Conservation (phyloP, 2,329 filamentous ascomycete genomes). For the Geoglossum cookeanum region DNA sequence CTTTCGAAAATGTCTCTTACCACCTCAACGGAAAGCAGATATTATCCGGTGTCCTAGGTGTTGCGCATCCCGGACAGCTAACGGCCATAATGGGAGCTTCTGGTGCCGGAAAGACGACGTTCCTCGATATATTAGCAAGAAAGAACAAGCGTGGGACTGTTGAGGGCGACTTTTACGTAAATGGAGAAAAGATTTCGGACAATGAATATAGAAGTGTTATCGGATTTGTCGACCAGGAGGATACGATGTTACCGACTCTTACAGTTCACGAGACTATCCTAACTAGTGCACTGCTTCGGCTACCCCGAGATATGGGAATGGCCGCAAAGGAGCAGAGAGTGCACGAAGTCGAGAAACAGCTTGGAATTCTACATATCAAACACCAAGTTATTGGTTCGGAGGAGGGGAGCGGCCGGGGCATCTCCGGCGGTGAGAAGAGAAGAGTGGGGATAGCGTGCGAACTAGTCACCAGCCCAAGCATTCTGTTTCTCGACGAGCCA, state of each 20-base stretch:
- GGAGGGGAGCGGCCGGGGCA: conserved; percentile 82
- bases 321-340: conserved; percentile 80
- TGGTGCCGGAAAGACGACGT: conserved; percentile 91
- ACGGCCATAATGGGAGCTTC: conserved; percentile 97
- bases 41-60: conserved; percentile 58
- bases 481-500: conserved; percentile 90
- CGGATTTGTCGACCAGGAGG: conserved; percentile 95
- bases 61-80: conserved; percentile 86
- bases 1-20: conserved; percentile 79
- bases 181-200: conserved; percentile 76
- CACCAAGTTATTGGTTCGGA: conserved; percentile 93
- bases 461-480: conserved; percentile 89
- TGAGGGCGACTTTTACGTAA: conserved; percentile 72
- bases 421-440: conserved; percentile 91
- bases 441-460: conserved; percentile 95
- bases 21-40: conserved; percentile 76
- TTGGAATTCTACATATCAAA: conserved; percentile 85
- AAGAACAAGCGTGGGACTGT: conserved; percentile 85
- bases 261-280: conserved; percentile 97
- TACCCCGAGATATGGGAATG: conserved; percentile 82
- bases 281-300: conserved; percentile 73
- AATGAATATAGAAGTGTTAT: conserved; percentile 77
- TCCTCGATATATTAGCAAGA: conserved; percentile 83
- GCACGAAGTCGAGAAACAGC: conserved; percentile 82
- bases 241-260: conserved; percentile 86